These are phyloP conservation scores for Pseudogymnoascus sp. DNA, from an alignment of 2,329 filamentous ascomycete species.

Conservation along the genomic window DNA sequence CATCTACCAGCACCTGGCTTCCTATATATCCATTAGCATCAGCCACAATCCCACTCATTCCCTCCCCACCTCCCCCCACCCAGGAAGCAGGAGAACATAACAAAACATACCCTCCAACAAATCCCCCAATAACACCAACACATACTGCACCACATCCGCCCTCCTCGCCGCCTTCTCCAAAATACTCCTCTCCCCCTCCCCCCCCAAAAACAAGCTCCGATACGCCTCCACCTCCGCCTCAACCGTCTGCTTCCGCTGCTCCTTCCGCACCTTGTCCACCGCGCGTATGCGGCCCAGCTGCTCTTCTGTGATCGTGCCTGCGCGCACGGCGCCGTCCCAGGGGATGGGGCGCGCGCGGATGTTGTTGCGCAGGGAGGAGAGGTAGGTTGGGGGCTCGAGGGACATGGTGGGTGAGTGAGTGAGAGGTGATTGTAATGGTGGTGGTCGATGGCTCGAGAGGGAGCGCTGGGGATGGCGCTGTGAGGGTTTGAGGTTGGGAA, in stretches of 20 bases:
- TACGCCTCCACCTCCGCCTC: conserved; percentile 75
- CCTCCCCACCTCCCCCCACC: no score
- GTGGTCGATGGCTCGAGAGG: neutral
- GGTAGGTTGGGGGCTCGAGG: conserved; percentile 83
- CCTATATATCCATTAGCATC: conserved; percentile 40
- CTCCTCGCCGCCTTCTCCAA: conserved; percentile 80
- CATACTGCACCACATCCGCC: conserved; percentile 87
- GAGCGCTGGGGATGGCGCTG: neutral
- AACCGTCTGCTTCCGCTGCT: conserved; percentile 75
- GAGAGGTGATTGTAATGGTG: neutral
- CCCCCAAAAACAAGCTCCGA: conserved; percentile 68
- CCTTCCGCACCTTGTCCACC: conserved; percentile 91
- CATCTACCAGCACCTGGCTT: conserved; percentile 68
- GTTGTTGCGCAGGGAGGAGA: conserved; percentile 87
- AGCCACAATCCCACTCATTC: neutral
- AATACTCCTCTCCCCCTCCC: conserved; percentile 56
- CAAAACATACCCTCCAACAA: conserved; percentile 65
- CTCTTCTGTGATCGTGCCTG: conserved; percentile 85
- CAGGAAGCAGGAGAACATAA: neutral
- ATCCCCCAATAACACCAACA: conserved; percentile 81
- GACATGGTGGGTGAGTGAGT: conserved; percentile 52
- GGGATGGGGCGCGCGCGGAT: conserved; percentile 92
- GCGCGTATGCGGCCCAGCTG: conserved; percentile 94
- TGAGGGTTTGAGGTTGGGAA: neutral
- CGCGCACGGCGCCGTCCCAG: conserved; percentile 93